Evolutionary conservation across 2,329 filamentous ascomycete species (phyloP), one percentile per base, ranked within the genome.

Genomic region (Metarhizium humberi): DNA sequence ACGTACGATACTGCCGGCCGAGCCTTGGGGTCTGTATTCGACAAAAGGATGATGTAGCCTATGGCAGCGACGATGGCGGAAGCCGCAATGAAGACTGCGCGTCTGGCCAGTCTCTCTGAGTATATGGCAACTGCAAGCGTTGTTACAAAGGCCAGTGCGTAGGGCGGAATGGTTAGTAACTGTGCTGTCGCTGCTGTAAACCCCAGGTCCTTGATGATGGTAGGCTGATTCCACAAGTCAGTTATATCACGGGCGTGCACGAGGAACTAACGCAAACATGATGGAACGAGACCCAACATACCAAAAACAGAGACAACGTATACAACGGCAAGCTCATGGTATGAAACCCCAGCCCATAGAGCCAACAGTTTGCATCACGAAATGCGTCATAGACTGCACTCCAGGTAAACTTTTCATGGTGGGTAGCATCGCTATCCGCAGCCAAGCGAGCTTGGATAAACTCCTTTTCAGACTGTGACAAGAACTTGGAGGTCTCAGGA

Each of bases 281-380:
- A 25, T 32, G 5, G 11, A 18, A 47, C 3, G 13, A 18, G n/a
- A 2, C n/a, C 6, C 25, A 13, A 50, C 47, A 16, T 32, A 50
- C 47, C 69, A 82, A 56, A 55, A 82, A 83, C 3, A 82, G 66
- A 0, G 83, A 75, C 5, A 80, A 68, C 0, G 79, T 81, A 56
- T 82, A 83, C 0, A 82, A 69, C 0, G 79, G 79, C 13, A 91
- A 68, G 55, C 82, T 86, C 75, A 90, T 83, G 5, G 85, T 88
- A 65, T 90, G 86, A 61, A 88, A 90, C 0, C 78, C 80, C 0
- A 88, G 66, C 0, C 85, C 84, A 60, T 91, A 91, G 0, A 91
- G 74, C 84, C 83, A 89, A 63, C 84, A 84, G 64, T 85, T 89
- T 1, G 81, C 79, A 61, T 92, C 85, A 14, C 75, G 80, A 45